Evolutionary conservation across 495 filamentous ascomycete genomes (phyloP).

Genomic region (Podospora didyma): DNA sequence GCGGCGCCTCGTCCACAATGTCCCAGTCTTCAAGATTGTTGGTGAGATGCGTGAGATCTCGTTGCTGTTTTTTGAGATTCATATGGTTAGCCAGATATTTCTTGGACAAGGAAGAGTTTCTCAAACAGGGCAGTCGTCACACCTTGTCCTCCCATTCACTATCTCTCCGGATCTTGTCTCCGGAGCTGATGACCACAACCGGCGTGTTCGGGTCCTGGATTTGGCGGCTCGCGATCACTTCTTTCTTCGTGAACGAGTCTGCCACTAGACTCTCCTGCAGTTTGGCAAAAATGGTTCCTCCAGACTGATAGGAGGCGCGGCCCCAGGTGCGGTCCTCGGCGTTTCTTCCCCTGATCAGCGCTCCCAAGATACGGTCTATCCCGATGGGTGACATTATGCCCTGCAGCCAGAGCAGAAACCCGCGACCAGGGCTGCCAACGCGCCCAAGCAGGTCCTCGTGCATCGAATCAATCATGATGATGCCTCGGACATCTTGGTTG

Average conservation of each 20-base stretch:
- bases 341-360: slow-evolving; percentile 71
- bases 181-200: slow-evolving; percentile 78
- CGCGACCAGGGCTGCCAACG: slow-evolving; percentile 61
- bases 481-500: slow-evolving; percentile 61
- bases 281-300: slow-evolving; percentile 79
- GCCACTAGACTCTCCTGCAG: slow-evolving; percentile 92
- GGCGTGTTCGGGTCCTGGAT: slow-evolving; percentile 74
- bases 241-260: slow-evolving; percentile 71
- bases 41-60: slow-evolving; percentile 75
- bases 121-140: no score
- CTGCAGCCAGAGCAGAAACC: slow-evolving; percentile 80
- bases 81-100: neutral
- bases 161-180: slow-evolving; percentile 49
- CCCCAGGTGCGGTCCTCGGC: slow-evolving; percentile 85
- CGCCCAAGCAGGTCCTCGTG: slow-evolving; percentile 77
- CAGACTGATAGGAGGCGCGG: slow-evolving; percentile 67
- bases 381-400: slow-evolving; percentile 84
- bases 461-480: slow-evolving; percentile 81
- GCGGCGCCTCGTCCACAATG: slow-evolving; percentile 77
- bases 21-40: slow-evolving; percentile 78
- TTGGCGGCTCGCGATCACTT: slow-evolving; percentile 67
- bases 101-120: neutral
- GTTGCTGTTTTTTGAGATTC: slow-evolving; percentile 46
- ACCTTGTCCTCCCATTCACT: slow-evolving; percentile 66
- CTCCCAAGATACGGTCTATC: slow-evolving; percentile 69